Evolutionary conservation across 2,329 filamentous ascomycete species (phyloP), one percentile per base, ranked within the genome.

Genomic region (Aspergillus awamori): DNA sequence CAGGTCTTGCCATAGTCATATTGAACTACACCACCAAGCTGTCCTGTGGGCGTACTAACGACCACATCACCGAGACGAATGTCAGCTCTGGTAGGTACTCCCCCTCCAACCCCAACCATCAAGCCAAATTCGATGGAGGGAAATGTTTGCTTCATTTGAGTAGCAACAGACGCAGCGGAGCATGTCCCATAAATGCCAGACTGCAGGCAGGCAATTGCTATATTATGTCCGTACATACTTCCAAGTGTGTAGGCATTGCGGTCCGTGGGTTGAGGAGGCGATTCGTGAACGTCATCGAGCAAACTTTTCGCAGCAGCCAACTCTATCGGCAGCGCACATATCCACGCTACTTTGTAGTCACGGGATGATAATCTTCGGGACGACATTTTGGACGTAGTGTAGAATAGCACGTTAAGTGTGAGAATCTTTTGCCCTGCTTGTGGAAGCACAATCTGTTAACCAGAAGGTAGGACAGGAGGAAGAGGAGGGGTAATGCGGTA

Each of bases 61-160:
- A 70, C 69, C 2, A 71, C 57, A 60, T 70, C 67, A 6, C 69
- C 66, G 3, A 70, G 49, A 8, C 63, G 62, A 53, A 70, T 65
- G 28, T 67, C 60, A 1, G 4, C 43, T 4, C 55, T 48, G 3
- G 26, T 53, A 0, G 65, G 66, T 4, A 62, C 63, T 0, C 66
- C 66, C 4, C 63, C 65, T 39, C 60, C 60, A 13, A 66, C 57
- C 2, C 64, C 64, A 10, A 65, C 64, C 48, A 65, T 65, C 36
- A 63, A 10, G 7, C 33, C 57, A 41, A 62, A 61, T 22, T 47
- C 33, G 13, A 47, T 22, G 8, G 5, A 38, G 15, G 38, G 26
- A 26, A 59, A 59, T 10, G 26, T 38, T 36, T 59, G 39, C 15
- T 24, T 33, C n/a, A 26, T 33, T 20, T 20, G 20, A 20, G 20